phyloP scores from a whole-genome alignment of 345 rosid species.

The Syzygium jambos region DNA sequence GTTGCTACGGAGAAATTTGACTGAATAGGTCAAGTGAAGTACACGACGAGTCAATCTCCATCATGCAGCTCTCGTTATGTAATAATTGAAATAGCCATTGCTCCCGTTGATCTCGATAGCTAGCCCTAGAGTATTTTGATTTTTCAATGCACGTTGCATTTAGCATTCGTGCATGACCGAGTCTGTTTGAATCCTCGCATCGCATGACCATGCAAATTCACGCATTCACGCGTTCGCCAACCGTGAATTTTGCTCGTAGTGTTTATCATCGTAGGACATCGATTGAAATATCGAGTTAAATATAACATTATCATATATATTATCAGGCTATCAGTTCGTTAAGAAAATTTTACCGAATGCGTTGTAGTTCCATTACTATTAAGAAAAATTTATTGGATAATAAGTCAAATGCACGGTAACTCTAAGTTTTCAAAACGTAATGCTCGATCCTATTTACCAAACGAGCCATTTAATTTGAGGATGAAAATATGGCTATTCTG shows the following conservation, averaged over 20 bases:
- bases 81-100: background rate
- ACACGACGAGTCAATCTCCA: background rate
- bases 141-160: background rate
- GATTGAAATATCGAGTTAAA: background rate
- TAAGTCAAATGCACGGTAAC: background rate
- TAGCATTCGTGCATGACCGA: background rate
- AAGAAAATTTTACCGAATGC: background rate
- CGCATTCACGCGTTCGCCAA: background rate
- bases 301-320: accelerated
- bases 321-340: background rate
- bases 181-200: background rate
- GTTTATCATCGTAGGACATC: accelerated
- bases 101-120: background rate
- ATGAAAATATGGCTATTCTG: background rate
- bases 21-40: background rate
- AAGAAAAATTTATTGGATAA: background rate
- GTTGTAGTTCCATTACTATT: background rate
- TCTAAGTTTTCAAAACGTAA: background rate
- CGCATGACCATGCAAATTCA: background rate
- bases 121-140: background rate
- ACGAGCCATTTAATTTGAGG: background rate
- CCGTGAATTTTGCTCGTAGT: background rate
- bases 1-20: background rate
- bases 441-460: background rate
- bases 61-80: background rate